Conservation (phyloP, 164 flowering plant genomes). For the Berberis vulgaris region DNA sequence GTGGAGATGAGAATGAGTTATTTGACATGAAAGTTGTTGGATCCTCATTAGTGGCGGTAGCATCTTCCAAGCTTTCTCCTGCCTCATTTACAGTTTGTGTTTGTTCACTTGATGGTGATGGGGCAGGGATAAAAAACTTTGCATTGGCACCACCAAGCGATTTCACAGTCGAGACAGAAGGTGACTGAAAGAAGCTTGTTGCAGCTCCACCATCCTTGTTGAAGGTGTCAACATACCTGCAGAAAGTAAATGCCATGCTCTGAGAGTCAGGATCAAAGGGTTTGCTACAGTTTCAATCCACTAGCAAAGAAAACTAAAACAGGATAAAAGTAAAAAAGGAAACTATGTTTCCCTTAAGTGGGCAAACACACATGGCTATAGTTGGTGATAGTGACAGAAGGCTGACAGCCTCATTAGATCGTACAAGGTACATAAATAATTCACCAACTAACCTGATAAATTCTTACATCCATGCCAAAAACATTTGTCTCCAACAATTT, state of each 20-base stretch:
- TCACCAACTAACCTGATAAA: too few species aligned
- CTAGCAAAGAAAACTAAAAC: neutral
- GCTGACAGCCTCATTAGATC: too few species aligned
- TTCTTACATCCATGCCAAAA: too few species aligned
- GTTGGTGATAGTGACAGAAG: too few species aligned
- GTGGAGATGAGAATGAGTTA: constrained; percentile 25
- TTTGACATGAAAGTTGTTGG: constrained; percentile 27
- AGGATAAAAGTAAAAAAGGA: neutral
- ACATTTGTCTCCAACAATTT: too few species aligned
- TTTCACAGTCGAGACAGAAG: constrained; percentile 53
- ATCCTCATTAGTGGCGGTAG: constrained; percentile 19
- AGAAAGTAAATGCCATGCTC: constrained; percentile 3
- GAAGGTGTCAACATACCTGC: constrained; percentile 97
- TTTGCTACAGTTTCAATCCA: neutral
- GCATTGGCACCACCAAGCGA: constrained; percentile 38
- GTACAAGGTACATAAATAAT: too few species aligned
- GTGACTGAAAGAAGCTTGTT: constrained; percentile 48
- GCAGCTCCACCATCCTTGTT: constrained; percentile 64
- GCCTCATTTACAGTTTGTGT: constrained; percentile 16
- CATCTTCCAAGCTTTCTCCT: constrained; percentile 27
- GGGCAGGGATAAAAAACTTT: constrained; percentile 73
- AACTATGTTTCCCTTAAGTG: neutral
- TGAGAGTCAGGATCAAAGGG: constrained; percentile 1
- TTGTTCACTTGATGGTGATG: constrained; percentile 32
- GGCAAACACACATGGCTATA: too few species aligned